Percentiles rank a stretch among this genome's conserved stretches.
Conservation (phyloP, 225 moss, liverwort and hornwort species). For the Polytrichum formosum region DNA sequence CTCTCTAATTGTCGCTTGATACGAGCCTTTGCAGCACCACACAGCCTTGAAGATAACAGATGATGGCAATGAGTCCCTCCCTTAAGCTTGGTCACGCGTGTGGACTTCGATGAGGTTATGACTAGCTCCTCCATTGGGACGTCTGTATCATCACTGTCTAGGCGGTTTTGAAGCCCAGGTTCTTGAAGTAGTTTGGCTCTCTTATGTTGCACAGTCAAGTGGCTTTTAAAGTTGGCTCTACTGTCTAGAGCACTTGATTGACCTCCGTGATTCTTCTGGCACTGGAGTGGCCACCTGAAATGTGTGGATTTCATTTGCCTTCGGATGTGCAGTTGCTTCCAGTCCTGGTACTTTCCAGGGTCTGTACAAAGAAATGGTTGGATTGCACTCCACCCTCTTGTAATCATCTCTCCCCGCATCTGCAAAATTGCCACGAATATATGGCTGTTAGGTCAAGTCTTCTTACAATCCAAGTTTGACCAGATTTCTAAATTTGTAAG, state of each 20-base stretch:
- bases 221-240: background rate
- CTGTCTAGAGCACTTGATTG: background rate
- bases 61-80: background rate
- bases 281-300: background rate
- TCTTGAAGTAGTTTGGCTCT: background rate
- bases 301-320: background rate
- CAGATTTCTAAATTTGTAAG: too few relatives aligned
- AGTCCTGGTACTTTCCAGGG: background rate
- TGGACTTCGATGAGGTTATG: background rate
- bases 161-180: background rate
- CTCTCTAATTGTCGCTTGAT: too few relatives aligned
- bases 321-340: background rate
- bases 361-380: background rate
- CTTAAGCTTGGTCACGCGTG: background rate
- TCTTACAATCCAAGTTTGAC: too few relatives aligned
- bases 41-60: background rate
- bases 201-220: background rate
- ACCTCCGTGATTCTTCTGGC: background rate
- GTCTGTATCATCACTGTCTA: background rate
- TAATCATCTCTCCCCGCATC: conserved; percentile 1
- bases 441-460: background rate
- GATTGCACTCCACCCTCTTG: background rate
- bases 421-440: background rate
- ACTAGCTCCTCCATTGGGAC: background rate
- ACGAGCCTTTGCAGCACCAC: background rate